Evolutionary conservation across 305 asterid genomes (phyloP).

Genomic region (Withania somnifera): DNA sequence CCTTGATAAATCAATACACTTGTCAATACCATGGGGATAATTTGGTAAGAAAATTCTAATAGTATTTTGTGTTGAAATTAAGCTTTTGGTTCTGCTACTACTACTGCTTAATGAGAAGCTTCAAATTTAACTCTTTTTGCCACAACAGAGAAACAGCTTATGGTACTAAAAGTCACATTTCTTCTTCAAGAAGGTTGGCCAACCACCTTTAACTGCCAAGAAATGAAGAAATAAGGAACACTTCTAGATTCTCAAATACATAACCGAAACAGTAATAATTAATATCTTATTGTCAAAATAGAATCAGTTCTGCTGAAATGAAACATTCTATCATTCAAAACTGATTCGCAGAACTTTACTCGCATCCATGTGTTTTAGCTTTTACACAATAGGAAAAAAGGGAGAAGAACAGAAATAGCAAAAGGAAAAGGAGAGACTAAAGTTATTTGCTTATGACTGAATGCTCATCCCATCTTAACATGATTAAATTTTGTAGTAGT

Average conservation of each 20-base stretch:
- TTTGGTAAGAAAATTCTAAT: not conserved
- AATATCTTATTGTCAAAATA: not conserved
- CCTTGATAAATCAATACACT: not conserved
- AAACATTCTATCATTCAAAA: not conserved
- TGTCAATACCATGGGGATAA: not conserved
- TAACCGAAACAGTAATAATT: not conserved
- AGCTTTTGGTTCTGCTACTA: not conserved
- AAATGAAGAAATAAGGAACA: not conserved
- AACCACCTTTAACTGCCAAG: not conserved
- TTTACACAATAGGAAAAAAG: not conserved
- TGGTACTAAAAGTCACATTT: not conserved
- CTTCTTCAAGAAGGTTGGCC: not conserved
- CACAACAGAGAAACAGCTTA: not conserved
- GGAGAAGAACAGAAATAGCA: not conserved
- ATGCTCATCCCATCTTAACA: not conserved
- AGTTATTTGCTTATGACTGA: not conserved
- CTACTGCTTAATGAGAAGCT: not conserved
- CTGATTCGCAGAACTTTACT: not conserved
- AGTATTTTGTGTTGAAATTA: not conserved
- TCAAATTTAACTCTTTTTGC: not conserved
- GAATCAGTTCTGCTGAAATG: not conserved
- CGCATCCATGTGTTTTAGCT: not conserved
- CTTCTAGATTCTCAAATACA: not conserved
- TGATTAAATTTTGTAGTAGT: not conserved
- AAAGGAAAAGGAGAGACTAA: not conserved